Base-by-base conservation (phyloP, 2,329 filamentous ascomycete species). In the Byssothecium circinans region DNA sequence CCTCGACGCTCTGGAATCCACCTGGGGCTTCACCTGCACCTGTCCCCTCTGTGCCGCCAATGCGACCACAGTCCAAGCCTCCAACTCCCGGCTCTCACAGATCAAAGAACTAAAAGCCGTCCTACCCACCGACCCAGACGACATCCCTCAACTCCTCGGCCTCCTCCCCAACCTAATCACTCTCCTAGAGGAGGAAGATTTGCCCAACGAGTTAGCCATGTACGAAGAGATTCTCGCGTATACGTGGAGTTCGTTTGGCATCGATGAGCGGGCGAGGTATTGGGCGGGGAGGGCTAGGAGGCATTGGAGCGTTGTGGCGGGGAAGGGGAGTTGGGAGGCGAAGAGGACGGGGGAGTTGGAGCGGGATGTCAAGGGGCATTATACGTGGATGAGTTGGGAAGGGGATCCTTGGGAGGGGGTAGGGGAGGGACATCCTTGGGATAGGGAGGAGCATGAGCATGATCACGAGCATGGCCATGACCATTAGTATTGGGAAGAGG, bases 151-250 rank as follows among this genome's bases (percentile, higher is more conserved):
- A 36, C 56, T 65, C 32, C 53, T 67, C 17, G 50, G 49, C 3
- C 43, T 60, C 2, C 48, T 69, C 1, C 60, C 62, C 12, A 49
- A 52, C 11, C 53, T 70, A 3, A 60, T 70, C 22, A 15, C 45
- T 3, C 43, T 60, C 0, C 44, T 68, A 7, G 57, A 68, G 19
- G 48, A 66, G 45, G 67, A 70, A 48, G 57, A 50, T 0, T 43
- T 70, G 0, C 38, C 60, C 14, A 46, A 50, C 12, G 62, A 69
- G 18, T 45, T 54, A 3, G 57, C 63, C 0, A 49, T 50, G 50
- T 68, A 61, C 27, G 64, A 67, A 44, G 67, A 70, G 50, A 66
- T 65, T 37, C 45, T 68, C 1, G 67, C 64, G 12, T 68, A 68
- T 41, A 58, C 64, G 17, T 70, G 57, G 52, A 62, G 56, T 29